Evolutionary conservation across 768 basidiomycete species (phyloP).

Genomic region (Suillus spraguei): DNA sequence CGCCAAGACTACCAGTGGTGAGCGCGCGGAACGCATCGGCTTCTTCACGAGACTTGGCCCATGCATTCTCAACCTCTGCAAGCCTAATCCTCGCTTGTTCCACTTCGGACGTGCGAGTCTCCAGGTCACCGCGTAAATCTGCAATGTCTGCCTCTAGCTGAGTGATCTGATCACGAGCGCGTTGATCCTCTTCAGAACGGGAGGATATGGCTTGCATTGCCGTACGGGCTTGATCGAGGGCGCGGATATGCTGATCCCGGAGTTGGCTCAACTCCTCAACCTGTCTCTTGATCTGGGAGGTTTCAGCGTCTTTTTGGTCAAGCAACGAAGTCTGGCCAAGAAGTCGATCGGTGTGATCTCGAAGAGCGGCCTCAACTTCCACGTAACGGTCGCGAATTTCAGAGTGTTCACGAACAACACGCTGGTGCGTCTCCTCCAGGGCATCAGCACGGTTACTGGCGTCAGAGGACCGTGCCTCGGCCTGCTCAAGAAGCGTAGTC

Average conservation of each 20-base stretch:
- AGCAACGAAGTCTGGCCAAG: slow-evolving; percentile 71
- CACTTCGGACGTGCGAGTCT: slow-evolving; percentile 71
- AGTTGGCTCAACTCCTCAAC: slow-evolving; percentile 70
- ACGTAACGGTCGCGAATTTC: slow-evolving; percentile 69
- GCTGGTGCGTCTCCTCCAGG: slow-evolving; percentile 69
- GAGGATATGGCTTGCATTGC: slow-evolving; percentile 77
- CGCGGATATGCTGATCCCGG: slow-evolving; percentile 83
- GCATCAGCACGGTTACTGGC: slow-evolving; percentile 75
- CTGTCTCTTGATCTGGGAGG: slow-evolving; percentile 60
- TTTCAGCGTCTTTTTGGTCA: slow-evolving; percentile 82
- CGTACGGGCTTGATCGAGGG: slow-evolving; percentile 81
- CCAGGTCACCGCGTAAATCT: slow-evolving; percentile 81
- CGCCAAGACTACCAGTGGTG: slow-evolving; percentile 84
- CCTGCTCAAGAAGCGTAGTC: slow-evolving; percentile 75
- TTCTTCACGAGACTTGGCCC: slow-evolving; percentile 91
- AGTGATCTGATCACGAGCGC: slow-evolving; percentile 66
- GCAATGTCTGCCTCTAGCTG: slow-evolving; percentile 77
- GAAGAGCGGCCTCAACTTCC: slow-evolving; percentile 60
- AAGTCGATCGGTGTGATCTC: slow-evolving; percentile 77
- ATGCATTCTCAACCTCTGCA: slow-evolving; percentile 84
- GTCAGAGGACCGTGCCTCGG: slow-evolving; percentile 76
- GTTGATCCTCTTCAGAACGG: slow-evolving; percentile 77
- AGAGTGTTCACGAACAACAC: slow-evolving; percentile 62
- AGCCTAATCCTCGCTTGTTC: slow-evolving; percentile 68
- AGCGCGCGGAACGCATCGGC: slow-evolving; percentile 87